These are phyloP conservation scores for Eutreptiella sp. DNA, from an alignment of 208 protist species.

Conservation along the genomic window DNA sequence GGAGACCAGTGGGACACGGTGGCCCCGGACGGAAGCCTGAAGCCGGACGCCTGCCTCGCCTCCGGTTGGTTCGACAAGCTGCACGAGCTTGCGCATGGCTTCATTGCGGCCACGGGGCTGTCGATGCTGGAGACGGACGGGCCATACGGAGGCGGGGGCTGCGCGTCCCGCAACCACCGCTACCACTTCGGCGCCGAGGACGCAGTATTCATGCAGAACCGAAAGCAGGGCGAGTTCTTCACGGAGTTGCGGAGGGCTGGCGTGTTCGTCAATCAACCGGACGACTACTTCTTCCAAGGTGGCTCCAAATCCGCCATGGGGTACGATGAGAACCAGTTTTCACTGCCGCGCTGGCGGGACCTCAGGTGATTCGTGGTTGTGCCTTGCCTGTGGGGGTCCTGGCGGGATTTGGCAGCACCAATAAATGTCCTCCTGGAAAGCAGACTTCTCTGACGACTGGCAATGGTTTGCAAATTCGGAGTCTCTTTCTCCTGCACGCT, in stretches of 20 bases:
- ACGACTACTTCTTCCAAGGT: conserved; percentile 7
- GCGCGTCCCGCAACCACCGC: background rate
- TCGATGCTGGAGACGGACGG: conserved; percentile 28
- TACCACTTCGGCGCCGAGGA: background rate
- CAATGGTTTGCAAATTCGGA: no score
- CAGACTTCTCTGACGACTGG: no score
- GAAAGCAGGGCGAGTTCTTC: background rate
- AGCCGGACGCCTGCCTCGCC: conserved; percentile 15
- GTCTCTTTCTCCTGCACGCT: no score
- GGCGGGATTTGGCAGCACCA: no score
- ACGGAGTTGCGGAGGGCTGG: background rate
- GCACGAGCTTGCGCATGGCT: background rate
- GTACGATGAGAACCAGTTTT: conserved; percentile 24
- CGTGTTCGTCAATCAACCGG: conserved; percentile 20
- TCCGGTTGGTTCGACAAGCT: conserved; percentile 1
- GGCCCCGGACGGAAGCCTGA: background rate
- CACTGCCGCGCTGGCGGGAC: background rate
- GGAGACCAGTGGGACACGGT: background rate
- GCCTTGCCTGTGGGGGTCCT: no score
- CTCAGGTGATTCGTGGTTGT: no score
- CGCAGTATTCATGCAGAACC: conserved; percentile 17
- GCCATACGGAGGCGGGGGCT: conserved; percentile 25
- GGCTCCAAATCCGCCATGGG: conserved; percentile 21
- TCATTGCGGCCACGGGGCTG: conserved; percentile 2
- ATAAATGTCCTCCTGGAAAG: no score